A percentile compares a stretch with the other conserved stretches of the same genome.
phyloP scores from a whole-genome alignment of 192 early-diverging fungal genomes.

The Rhizoclosmatium globosum region DNA sequence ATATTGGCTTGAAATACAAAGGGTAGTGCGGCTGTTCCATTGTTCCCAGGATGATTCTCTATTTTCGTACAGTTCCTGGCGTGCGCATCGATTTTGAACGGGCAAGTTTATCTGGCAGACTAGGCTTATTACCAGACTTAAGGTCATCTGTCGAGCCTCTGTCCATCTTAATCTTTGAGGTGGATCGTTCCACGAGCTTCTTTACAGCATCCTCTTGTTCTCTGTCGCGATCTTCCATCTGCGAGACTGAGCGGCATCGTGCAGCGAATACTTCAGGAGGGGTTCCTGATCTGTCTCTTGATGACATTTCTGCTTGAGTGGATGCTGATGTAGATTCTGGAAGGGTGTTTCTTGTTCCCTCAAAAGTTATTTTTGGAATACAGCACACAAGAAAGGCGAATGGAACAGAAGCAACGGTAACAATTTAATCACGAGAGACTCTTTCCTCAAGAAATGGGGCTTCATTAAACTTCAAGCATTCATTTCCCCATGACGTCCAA shows the following conservation, averaged over 20 bases:
- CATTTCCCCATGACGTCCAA: slow-evolving; percentile 77
- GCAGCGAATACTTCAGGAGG: slow-evolving; percentile 40
- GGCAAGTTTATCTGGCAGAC: not conserved
- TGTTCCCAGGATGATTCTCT: not conserved
- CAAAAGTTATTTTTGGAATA: no score
- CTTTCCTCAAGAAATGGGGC: slow-evolving; percentile 32
- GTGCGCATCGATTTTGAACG: slow-evolving; percentile 18
- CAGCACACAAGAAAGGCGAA: no score
- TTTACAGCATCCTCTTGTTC: slow-evolving; percentile 26
- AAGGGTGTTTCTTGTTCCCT: no score
- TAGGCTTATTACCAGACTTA: not conserved
- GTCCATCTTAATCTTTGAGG: slow-evolving; percentile 23
- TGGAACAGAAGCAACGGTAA: no score
- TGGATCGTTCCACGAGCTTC: slow-evolving; percentile 7
- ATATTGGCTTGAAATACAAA: no score
- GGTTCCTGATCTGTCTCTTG: slow-evolving; percentile 21
- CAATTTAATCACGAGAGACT: not conserved
- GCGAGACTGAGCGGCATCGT: slow-evolving; percentile 35
- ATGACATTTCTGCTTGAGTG: not conserved
- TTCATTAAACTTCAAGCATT: slow-evolving; percentile 68
- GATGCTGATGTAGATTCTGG: no score
- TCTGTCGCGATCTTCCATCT: slow-evolving; percentile 39
- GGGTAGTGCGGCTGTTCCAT: not conserved
- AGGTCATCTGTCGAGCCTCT: slow-evolving; percentile 31
- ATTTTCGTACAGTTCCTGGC: slow-evolving; percentile 31